phyloP scores from a whole-genome alignment of 192 early-diverging fungal genomes.

The Coemansia sp. region DNA sequence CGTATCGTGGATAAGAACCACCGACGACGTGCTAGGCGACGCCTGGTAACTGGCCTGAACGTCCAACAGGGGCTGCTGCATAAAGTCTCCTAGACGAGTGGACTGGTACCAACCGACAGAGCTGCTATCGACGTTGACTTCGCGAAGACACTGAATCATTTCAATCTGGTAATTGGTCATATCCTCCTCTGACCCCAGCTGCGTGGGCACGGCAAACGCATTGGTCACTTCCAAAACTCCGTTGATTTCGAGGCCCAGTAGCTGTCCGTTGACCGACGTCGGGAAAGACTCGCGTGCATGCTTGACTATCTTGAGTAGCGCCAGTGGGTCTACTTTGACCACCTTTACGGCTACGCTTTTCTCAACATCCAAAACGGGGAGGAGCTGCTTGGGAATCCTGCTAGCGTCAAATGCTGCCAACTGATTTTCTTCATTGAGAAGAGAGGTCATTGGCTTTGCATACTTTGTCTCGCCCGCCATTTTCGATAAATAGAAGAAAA shows the following conservation, averaged over 20 bases:
- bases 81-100: slow-evolving; percentile 83
- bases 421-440: slow-evolving; percentile 40
- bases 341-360: slow-evolving; percentile 57
- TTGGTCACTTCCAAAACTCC: slow-evolving; percentile 93
- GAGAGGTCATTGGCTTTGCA: slow-evolving; percentile 56
- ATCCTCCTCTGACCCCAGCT: slow-evolving; percentile 61
- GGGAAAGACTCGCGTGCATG: slow-evolving; percentile 88
- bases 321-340: slow-evolving; percentile 79
- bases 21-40: slow-evolving; percentile 68
- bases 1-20: slow-evolving; percentile 93
- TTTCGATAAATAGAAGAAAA: slow-evolving; percentile 8
- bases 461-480: slow-evolving; percentile 31
- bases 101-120: slow-evolving; percentile 98
- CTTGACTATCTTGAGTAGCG: slow-evolving; percentile 97
- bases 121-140: slow-evolving; percentile 95
- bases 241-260: slow-evolving; percentile 91
- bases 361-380: slow-evolving; percentile 63
- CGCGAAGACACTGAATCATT: slow-evolving; percentile 91
- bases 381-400: slow-evolving; percentile 38
- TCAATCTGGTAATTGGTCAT: slow-evolving; percentile 87
- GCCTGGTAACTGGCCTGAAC: slow-evolving; percentile 91
- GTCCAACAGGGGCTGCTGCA: slow-evolving; percentile 89
- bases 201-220: slow-evolving; percentile 82
- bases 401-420: slow-evolving; percentile 36
- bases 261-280: slow-evolving; percentile 82